Evolutionary conservation across 1,284 basidiomycete species (phyloP), one percentile per base, ranked within the genome.

Genomic region (Tranzscheliella williamsii): DNA sequence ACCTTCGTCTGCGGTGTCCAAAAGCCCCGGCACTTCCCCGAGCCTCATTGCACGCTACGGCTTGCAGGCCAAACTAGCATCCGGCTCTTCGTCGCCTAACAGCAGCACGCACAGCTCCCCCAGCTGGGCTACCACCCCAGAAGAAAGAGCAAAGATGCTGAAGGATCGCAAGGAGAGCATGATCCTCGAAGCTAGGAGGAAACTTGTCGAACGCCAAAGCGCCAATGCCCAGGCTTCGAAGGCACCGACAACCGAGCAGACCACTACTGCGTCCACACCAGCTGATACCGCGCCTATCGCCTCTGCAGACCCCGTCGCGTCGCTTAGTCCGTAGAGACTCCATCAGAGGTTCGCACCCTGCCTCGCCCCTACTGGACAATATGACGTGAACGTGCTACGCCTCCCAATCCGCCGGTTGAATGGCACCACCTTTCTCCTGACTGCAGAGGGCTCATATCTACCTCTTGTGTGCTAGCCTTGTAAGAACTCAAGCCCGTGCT

Each of bases 81-180:
- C 26, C 23, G 26, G 31, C 4, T 51, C 17, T 21, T 22, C 20
- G 6, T 37, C 35, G 18, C 18, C 35, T 22, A 6, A 6, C 11
- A 20, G 21, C 29, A 18, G 26, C 27, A 17, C 33, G 26, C 16
- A 30, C 17, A 32, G 3, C 21, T 11, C 32, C 12, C 46, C 41
- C 33, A 44, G 55, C 35, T 67, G 64, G 65, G 65, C 56, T 1
- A 41, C 42, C n/a, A 54, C 57, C 1, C 43, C 54, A 12, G 56
- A 60, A 18, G 67, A 57, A 22, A 40, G 65, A 6, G 55, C 50
- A 5, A 58, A 44, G 53, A 37, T 48, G 30, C 50, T 68, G 26
- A 51, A 52, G 39, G 62, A 63, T 39, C 37, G 66, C 12, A 68
- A 70, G 52, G 57, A 60, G 44, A 42, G 56, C 38, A 70, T 63